Base-by-base conservation (phyloP, 2,329 filamentous ascomycete species). In the Trichoderma sp. region DNA sequence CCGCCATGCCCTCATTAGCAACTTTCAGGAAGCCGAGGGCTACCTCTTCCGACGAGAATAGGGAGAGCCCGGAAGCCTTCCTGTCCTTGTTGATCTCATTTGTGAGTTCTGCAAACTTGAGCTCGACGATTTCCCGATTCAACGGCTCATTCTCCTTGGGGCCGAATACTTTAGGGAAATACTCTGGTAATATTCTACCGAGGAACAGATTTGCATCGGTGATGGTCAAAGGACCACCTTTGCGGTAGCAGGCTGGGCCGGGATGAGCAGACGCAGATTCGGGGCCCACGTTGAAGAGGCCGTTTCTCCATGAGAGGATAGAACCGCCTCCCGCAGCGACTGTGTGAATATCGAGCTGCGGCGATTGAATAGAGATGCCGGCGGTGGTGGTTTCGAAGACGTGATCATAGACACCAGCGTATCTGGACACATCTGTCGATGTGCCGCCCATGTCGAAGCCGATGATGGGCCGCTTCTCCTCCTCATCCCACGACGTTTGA, bases 311-410 rank as follows among this genome's bases (percentile, higher is more conserved):
- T 73, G 89, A 89, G 0, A 93, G 80, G 17, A 88, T 82, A 1
- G 87, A 90, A n/a, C 90, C 89, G 69, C 91, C 91, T 19, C 91
- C 90, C 7, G 91, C 90, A 27, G 91, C 91, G 5, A 93, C 90
- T 1, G 92, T 94, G 75, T 92, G 92, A 75, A 94, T 93, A 72
- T 94, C 91, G 1, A 94, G 84, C 74, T 94, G 91, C 0, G 92
- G 91, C 1, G 88, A 90, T 70, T 93, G 91, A 12, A 94, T 92
- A 1, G 90, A 90, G 1, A 94, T 88, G 13, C 91, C 92, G 0
- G 92, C 91, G 0, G 90, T 93, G 0, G 90, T 92, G 0, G 90
- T 92, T 73, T 93, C 91, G 69, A 93, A 92, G 0, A 81, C 75
- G 56, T 82, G 79, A 32, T 81, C 80, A 35, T 79, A 79, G 2